Base-by-base conservation (phyloP, 164 flowering plant genomes). In the Litsea cubeba region DNA sequence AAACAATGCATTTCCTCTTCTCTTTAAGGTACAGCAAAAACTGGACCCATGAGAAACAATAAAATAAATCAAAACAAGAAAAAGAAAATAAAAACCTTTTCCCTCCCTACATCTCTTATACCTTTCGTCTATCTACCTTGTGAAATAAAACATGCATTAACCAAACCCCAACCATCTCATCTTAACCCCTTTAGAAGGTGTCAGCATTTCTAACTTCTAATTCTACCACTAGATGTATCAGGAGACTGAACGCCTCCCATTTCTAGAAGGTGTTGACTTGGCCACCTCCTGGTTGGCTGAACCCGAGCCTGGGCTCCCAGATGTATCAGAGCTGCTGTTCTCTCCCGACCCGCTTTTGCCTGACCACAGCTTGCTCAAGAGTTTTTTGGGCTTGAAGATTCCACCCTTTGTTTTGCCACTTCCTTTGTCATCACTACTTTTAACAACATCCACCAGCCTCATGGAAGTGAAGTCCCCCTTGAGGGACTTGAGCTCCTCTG, bases 291-390 rank as follows among this genome's bases (percentile, higher is more conserved):
- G 83, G 76, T 81, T 87, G 11, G 74, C 83, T 40, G 88, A 86
- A 60, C 86, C 85, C 35, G 85, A 85, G 24, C 86, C 86, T 28
- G 84, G 85, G 73, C 89, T 87, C 74, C 75, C 92, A 3, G 92
- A 85, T n/a, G 90, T 86, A 76, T 90, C 92, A 3, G 92, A 85
- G 71, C 90, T 85, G 63, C 91, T 87, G 67, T 82, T 83, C 75
- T 86, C 92, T n/a, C 81, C 83, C 5, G 74, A 80, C 26, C 28
- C 28, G 18, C 84, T 82, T 80, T 86, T 88, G 73, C 74, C 74
- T 8, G 90, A 86, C 91, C 87, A 87, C 4, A 88, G 79, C 81
- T 81, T 87, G 14, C 83, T 76, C 72, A 90, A 84, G n/a, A 90
- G 81, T 72, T 81, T 89, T 82, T 82, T 87, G 1, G 91, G 79